Conservation (phyloP, 345 rosid genomes). For the Euphorbia peplus region DNA sequence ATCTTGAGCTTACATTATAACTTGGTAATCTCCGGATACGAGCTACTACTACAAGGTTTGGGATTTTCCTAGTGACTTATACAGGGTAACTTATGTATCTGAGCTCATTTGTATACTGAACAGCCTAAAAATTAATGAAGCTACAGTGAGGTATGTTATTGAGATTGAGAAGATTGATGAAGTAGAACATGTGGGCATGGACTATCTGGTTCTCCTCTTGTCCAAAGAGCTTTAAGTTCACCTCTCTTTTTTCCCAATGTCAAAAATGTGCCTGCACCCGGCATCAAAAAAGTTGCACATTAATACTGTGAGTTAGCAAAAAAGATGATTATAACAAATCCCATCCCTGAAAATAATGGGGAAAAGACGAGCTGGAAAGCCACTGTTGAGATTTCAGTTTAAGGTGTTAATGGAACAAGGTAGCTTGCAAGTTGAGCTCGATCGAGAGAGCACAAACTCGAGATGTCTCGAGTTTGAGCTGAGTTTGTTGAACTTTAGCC, state of each 20-base stretch:
- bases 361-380: too few relatives aligned
- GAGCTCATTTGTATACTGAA: neutral
- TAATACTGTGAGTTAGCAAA: neutral
- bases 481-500: too few relatives aligned
- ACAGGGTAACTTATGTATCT: neutral
- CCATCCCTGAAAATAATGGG: neutral
- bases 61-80: constrained; percentile 8
- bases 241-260: constrained; percentile 78
- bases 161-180: constrained; percentile 20
- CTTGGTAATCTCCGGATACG: neutral
- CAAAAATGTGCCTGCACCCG: constrained; percentile 64
- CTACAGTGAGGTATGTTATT: neutral
- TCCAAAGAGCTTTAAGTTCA: constrained; percentile 76
- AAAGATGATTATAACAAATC: neutral
- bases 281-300: neutral
- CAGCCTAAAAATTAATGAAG: constrained; percentile 3
- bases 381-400: too few relatives aligned
- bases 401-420: too few relatives aligned
- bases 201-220: constrained; percentile 71
- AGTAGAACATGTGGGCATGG: constrained; percentile 67
- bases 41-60: neutral
- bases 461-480: too few relatives aligned
- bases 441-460: too few relatives aligned
- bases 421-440: too few relatives aligned
- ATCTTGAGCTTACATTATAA: neutral